Evolutionary conservation across 345 rosid genomes (phyloP), one percentile per base, ranked within the genome.

Genomic region (Citrus unshiu): DNA sequence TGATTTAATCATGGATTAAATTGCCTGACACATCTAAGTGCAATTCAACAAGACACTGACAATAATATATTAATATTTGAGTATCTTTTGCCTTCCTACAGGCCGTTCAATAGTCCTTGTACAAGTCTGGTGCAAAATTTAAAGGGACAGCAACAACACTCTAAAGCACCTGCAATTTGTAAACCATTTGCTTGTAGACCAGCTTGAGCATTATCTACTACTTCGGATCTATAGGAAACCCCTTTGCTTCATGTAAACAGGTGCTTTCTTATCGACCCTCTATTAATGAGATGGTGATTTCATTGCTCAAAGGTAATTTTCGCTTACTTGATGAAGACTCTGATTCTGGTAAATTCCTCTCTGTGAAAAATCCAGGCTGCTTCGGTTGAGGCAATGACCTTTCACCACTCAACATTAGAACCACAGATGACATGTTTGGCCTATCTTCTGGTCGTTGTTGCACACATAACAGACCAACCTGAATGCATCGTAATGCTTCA

Each of bases 401-500:
- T n/a, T 76, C 79, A 34, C 66, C 37, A 0, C 79, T 62, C 32
- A 76, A 8, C 73, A 76, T 76, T 51, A 76, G 62, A 66, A 76
- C 72, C 51, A 67, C 73, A 22, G 79, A 66, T 24, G 73, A 37
- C 79, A 67, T 56, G 66, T 3, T 14, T 66, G 79, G 79, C 14
- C 66, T 34, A 1, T 77, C 73, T 25, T 77, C 65, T 1, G 73
- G 65, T 6, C 37, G 4, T 12, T 24, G 35, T 7, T 61, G 59
- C 37, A 24, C 61, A n/a, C 63, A 78, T 40, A 62, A 16, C 9
- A 71, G 18, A 18, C 32, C 51, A 3, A 49, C 32, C 9, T 78
- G 56, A 30, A 62, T 70, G 22, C 62, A 49, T 13, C 63, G 14
- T 12, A 43, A 3, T 3, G 8, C 37, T 72, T 35, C 32, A 2